Evolutionary conservation across 2,329 filamentous ascomycete genomes (phyloP).

Genomic region (Monosporascus sp.): DNA sequence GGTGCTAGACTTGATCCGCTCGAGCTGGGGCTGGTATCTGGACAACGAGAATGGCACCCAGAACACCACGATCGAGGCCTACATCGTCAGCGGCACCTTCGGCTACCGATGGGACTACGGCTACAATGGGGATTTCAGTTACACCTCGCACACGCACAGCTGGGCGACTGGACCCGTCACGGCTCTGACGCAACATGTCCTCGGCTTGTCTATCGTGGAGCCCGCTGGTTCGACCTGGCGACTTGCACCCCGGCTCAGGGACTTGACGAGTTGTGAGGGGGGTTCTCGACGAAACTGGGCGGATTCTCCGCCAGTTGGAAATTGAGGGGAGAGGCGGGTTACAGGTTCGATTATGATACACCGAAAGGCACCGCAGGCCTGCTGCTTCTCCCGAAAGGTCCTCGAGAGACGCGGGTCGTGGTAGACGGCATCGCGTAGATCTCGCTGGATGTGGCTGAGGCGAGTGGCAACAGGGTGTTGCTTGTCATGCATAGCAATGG

Average conservation of each 20-base stretch:
- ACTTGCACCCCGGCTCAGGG: slow-evolving; percentile 35
- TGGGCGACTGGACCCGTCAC: slow-evolving; percentile 45
- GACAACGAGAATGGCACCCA: slow-evolving; percentile 52
- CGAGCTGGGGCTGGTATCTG: slow-evolving; percentile 57
- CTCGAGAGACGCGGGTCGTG: slow-evolving; percentile 5
- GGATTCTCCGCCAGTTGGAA: slow-evolving; percentile 31
- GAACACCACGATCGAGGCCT: slow-evolving; percentile 56
- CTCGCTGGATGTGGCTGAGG: not conserved
- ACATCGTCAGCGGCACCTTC: slow-evolving; percentile 50
- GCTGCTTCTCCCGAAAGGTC: slow-evolving; percentile 17
- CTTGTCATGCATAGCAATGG: slow-evolving; percentile 4
- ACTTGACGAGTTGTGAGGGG: slow-evolving; percentile 32
- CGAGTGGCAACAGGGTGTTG: slow-evolving; percentile 5
- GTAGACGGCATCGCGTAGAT: slow-evolving; percentile 14
- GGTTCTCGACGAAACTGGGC: slow-evolving; percentile 36
- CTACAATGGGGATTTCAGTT: slow-evolving; percentile 43
- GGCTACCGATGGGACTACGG: slow-evolving; percentile 50
- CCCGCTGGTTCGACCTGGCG: slow-evolving; percentile 31
- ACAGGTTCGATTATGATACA: slow-evolving; percentile 18
- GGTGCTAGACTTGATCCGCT: slow-evolving; percentile 51
- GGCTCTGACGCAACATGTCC: slow-evolving; percentile 37
- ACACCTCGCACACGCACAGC: slow-evolving; percentile 46
- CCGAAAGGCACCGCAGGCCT: slow-evolving; percentile 20
- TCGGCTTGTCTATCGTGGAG: slow-evolving; percentile 36
- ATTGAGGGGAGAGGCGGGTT: slow-evolving; percentile 7